Evolutionary conservation across 2,329 filamentous ascomycete genomes (phyloP), one percentile per base, ranked within the genome.

Genomic region (Aspergillus ruber): DNA sequence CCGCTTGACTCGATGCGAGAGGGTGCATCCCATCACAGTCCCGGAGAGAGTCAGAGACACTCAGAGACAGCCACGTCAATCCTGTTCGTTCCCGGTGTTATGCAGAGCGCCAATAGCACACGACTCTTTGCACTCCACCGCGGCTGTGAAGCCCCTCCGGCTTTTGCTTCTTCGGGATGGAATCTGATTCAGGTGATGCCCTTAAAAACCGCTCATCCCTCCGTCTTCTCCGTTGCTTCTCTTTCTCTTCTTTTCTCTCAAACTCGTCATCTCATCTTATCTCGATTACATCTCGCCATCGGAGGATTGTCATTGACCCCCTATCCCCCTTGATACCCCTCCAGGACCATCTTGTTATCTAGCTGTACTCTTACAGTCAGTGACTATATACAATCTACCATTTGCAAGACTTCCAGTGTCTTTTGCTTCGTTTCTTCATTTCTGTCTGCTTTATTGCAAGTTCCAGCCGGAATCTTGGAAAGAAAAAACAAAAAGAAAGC

Each of bases 391-490:
- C 50, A 47, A 39, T 51, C 47, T 35, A 20, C 23, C 32, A 15
- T 23, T 35, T 43, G 42, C 43, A 27, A 40, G 32, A 21, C 25
- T 33, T 29, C 10, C 7, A 44, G 12, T 46, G 47, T 53, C 49
- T 43, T 46, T 44, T 42, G 45, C 35, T 44, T 43, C 39, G 46
- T 39, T 38, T 49, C 44, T 17, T 49, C 47, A 39, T 46, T 49
- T 43, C 40, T 48, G 42, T 33, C 49, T 48, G 44, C 44, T 48
- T 48, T 45, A n/a, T 48, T 50, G 21, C 53, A 52, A 50, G 47
- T 50, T 20, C 51, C 45, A 50, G 36, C 38, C 50, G 54, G 53
- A 38, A 56, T 52, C 53, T 51, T 52, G 54, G 49, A 51, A 50
- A 45, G 43, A 40, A 47, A 49, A 23, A 15, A 35, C 25, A 44